phyloP scores from a whole-genome alignment of 805 yeast species.

The Sugiyamaella valdiviana region DNA sequence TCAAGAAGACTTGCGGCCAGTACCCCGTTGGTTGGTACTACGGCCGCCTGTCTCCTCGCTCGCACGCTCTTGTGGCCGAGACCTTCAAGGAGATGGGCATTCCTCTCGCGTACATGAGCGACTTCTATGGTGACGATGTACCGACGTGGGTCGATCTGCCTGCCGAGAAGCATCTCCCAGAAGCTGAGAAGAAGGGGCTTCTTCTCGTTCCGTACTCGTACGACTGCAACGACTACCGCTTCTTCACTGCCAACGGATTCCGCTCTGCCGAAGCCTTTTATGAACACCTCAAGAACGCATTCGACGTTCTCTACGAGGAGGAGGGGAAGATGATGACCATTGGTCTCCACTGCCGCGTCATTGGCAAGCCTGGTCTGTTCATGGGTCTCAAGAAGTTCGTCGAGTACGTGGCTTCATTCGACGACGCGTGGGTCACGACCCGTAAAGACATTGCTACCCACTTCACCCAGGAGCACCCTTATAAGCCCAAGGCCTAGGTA shows the following conservation, averaged over 20 bases:
- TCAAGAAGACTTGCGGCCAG: conserved; percentile 32
- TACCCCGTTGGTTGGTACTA: conserved; percentile 36
- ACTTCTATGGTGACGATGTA: conserved; percentile 35
- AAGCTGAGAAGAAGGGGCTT: conserved; percentile 22
- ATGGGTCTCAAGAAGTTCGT: conserved; percentile 34
- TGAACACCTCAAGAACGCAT: conserved; percentile 34
- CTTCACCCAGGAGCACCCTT: conserved; percentile 19
- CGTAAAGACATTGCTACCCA: conserved; percentile 35
- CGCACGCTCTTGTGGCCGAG: conserved; percentile 31
- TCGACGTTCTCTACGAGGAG: conserved; percentile 35
- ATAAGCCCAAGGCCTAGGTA: conserved; percentile 1
- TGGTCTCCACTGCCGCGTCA: conserved; percentile 34
- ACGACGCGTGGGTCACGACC: conserved; percentile 36
- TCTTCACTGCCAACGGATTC: conserved; percentile 27
- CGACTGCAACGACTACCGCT: conserved; percentile 30
- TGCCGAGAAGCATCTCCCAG: conserved; percentile 21
- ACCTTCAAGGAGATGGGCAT: conserved; percentile 32
- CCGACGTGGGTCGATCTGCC: conserved; percentile 36
- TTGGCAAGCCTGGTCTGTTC: conserved; percentile 35
- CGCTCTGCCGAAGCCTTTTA: conserved; percentile 25
- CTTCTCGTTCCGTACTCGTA: conserved; percentile 31
- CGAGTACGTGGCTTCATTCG: conserved; percentile 31
- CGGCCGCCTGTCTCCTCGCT: conserved; percentile 32
- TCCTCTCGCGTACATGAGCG: conserved; percentile 33
- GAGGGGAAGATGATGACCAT: conserved; percentile 36